Base-by-base conservation (phyloP, 2,329 filamentous ascomycete genomes). In the Tolypocladium pustulatum region DNA sequence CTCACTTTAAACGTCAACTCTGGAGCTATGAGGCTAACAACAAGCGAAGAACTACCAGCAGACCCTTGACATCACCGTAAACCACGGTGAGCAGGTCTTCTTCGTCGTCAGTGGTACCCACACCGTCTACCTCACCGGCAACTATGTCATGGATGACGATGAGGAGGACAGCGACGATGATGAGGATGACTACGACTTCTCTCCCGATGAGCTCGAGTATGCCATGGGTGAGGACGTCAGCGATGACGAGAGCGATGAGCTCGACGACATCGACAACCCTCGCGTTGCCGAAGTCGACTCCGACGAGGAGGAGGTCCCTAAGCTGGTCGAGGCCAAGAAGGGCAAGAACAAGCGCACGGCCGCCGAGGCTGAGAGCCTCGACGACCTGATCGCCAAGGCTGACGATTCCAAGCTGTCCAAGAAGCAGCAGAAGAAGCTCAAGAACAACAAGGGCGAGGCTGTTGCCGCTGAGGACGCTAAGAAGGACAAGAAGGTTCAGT, bases 351-450 rank as follows among this genome's bases (percentile, higher is more conserved):
- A 99, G 89, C 92, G 94, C 66, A 77, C 87, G 49, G 93, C 92
- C 54, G 90, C 91, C 68, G 85, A 87, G 57, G 82, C 75, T 46
- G 84, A 87, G 71, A 81, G 79, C 61, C 87, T 97, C 32, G 92
- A 97, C 67, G 89, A 90, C 64, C 76, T 96, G 74, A 95, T 97
- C 69, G 82, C 86, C 73, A 93, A 94, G 60, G 73, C 82, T 63
- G 83, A 84, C 64, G 88, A 91, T 67, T 72, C 81, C 65, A 92
- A 92, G 79, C 82, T 91, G 63, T 92, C 86, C 83, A 97, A 97
- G 84, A 97, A 96, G 81, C 90, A 97, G 75, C 83, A 89, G 69
- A 97, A 99, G 88, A 97, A 97, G 83, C 83, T 93, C 64, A 96
- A 96, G 86, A 97, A 96, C 83, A 97, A 97, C 82, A 90, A 96